phyloP scores from a whole-genome alignment of 345 rosid species.

The Acer campestre region DNA sequence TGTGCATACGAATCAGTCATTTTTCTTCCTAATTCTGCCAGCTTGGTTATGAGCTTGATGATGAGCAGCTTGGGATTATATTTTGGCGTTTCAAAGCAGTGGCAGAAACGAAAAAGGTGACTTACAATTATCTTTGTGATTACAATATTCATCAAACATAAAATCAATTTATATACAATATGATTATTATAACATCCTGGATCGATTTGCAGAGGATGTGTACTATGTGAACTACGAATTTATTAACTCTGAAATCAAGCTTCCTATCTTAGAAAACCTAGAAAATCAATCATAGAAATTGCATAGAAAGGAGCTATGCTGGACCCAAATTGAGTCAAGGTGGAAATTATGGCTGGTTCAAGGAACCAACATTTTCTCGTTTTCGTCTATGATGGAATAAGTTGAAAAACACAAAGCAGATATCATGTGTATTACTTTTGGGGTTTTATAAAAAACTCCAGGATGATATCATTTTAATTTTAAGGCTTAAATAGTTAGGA shows the following conservation, averaged over 20 bases:
- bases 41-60: slow-evolving; percentile 87
- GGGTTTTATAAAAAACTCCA: too few species aligned
- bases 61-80: slow-evolving; percentile 65
- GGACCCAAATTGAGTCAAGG: neutral
- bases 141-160: neutral
- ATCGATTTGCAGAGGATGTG: neutral
- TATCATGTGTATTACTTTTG: too few species aligned
- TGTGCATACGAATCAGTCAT: slow-evolving; percentile 2
- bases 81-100: slow-evolving; percentile 93
- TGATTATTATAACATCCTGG: neutral
- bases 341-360: neutral
- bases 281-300: too few species aligned
- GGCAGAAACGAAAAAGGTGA: slow-evolving; percentile 92
- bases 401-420: neutral
- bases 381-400: neutral
- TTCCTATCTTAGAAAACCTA: neutral
- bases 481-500: too few species aligned
- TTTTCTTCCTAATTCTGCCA: slow-evolving; percentile 36
- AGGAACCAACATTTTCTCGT: neutral
- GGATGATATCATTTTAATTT: too few species aligned
- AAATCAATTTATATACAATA: neutral
- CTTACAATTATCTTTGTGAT: neutral
- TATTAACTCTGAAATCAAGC: neutral
- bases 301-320: neutral
- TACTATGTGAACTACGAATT: neutral